Evolutionary conservation across 2,329 filamentous ascomycete species (phyloP), one percentile per base, ranked within the genome.

Genomic region (Mycosphaerella sp.): DNA sequence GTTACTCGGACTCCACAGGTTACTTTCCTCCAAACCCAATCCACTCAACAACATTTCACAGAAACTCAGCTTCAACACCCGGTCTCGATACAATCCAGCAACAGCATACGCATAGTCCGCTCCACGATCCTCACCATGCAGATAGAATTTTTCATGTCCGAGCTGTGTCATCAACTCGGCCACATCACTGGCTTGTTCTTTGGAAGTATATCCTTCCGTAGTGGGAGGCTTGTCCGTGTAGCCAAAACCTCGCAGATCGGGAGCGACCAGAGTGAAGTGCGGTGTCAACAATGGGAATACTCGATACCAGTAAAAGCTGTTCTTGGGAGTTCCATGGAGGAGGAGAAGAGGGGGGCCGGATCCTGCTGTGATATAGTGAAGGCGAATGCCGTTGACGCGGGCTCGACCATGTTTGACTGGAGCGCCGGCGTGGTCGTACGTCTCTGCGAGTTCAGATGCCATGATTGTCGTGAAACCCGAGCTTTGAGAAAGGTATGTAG

Each of bases 221-320:
- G 68, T 65, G 0, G 70, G 70, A 0, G 70, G 69, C 51, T 72
- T 72, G 61, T 72, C 70, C 1, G 69, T 70, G n/a, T 69, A 69
- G 23, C 70, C 70, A 43, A 72, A 72, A 0, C 69, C 69, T 12
- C 70, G 63, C 0, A 72, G 59, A 53, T 72, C 69, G 1, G 69
- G 69, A 0, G 69, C 71, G 1, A 72, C 64, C 43, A 72, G 51
- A 0, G 65, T 70, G 58, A 72, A 72, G 55, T 71, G 61, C 29
- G 62, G 58, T 8, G 66, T 70, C 1, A 73, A 61, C 1, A 67
- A 60, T 1, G 70, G 69, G 12, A 68, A 58, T 34, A 72, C 58
- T 1, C 64, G 66, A 59, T 71, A 72, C 68, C 68, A 72, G 62
- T 71, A 72, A 58, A 66, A 67, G 49, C 59, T 62, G 55, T 66